Evolutionary conservation across 73 alveolate genomes (phyloP), one percentile per base, ranked within the genome.

Genomic region (Uronychia binucleata): DNA sequence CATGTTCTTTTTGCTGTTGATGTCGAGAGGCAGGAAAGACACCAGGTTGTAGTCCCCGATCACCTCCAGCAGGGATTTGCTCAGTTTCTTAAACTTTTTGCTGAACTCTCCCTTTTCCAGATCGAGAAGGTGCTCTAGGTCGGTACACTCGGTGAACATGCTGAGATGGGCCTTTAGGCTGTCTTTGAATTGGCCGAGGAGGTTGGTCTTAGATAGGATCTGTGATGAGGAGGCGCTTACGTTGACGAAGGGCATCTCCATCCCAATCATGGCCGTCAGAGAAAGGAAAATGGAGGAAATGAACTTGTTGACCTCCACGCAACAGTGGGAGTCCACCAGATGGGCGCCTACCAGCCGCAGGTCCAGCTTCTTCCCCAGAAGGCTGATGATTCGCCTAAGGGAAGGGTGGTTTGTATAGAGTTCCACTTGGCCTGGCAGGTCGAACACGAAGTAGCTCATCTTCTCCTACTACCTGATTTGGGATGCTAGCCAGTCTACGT

Each of bases 401-500:
- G 95, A 91, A 1, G 83, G 90, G 32, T 94, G 96, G 74, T 95
- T 88, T 27, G 98, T 93, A 90, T 89, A 96, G 46, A 96, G 91
- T 86, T 97, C 99, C 30, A 97, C 95, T 89, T 97, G 96, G 30
- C 99, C 99, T 59, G 99, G 99, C 31, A 97, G 82, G 81, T 97
- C 99, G 81, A 97, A 90, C 58, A 97, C 88, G 81, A 97, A 84
- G 88, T 89, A 85, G 32, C 92, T 78, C 78, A 89, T 32, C 60
- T 59, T 75, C 33, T 81, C 81, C 58, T 88, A 58, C 34, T 67
- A 74, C 31, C 59, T 33, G 29, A 97, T 93, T 88, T 91, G 86
- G 31, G 88, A 77, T 31, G 87, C 89, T 0, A 97, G 90, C 99
- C 99, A 97, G n/a, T 93, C 95, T 77, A 93, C 84, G 74, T 97